phyloP scores from a whole-genome alignment of 1,284 basidiomycete species.

The Entoloma clypeatum region DNA sequence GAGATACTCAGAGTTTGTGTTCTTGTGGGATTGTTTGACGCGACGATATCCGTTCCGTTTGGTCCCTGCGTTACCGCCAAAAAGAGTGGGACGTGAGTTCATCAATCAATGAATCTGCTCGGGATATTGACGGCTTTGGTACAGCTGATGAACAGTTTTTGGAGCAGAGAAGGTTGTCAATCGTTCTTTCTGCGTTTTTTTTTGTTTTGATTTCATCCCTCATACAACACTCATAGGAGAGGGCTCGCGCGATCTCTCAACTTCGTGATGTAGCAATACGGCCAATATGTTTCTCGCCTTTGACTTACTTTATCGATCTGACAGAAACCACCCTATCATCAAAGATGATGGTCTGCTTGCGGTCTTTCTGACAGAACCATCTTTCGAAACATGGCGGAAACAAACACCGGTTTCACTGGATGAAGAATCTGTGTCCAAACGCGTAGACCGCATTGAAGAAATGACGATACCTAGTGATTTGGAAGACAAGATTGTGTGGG shows the following conservation, averaged over 20 bases:
- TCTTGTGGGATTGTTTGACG: constrained; percentile 79
- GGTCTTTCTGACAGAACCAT: constrained; percentile 77
- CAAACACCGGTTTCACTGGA: constrained; percentile 68
- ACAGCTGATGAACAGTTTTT: constrained; percentile 83
- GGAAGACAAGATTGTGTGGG: constrained; percentile 81
- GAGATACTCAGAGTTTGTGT: constrained; percentile 88
- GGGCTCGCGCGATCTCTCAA: constrained; percentile 81
- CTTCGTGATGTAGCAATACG: constrained; percentile 60
- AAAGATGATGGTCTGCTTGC: constrained; percentile 81
- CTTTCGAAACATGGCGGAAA: constrained; percentile 86
- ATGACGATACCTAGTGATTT: constrained; percentile 90
- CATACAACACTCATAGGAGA: constrained; percentile 44
- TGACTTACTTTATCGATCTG: constrained; percentile 3
- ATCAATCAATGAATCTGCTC: constrained; percentile 4
- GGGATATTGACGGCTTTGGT: constrained; percentile 6
- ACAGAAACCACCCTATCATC: constrained; percentile 85
- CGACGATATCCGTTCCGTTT: constrained; percentile 87
- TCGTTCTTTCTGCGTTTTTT: constrained; percentile 1
- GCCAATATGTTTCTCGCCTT: background rate
- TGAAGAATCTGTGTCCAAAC: constrained; percentile 82
- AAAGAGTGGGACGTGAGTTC: constrained; percentile 79
- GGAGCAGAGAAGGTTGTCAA: constrained; percentile 67
- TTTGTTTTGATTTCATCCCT: background rate
- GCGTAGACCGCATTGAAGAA: constrained; percentile 80
- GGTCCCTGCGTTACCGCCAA: constrained; percentile 86